phyloP scores from a whole-genome alignment of 768 basidiomycete genomes.

The Trametes gibbosa region DNA sequence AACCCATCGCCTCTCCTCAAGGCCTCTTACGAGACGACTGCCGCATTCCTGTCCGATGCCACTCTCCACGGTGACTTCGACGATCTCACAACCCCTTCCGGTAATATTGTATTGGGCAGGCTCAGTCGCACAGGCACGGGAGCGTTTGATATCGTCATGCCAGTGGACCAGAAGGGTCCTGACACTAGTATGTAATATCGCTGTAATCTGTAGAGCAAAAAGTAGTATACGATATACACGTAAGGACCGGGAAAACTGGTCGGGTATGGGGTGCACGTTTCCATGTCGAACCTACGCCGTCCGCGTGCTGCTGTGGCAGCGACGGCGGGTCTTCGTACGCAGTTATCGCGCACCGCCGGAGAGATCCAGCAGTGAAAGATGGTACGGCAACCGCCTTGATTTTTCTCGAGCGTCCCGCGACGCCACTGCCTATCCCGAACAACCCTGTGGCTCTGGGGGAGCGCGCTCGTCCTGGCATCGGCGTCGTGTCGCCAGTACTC shows the following conservation, averaged over 20 bases:
- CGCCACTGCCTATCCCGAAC: neutral
- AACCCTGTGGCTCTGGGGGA: neutral
- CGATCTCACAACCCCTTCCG: slow-evolving; percentile 84
- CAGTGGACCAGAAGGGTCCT: slow-evolving; percentile 24
- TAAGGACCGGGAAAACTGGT: neutral
- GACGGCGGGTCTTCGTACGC: neutral
- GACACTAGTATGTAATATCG: slow-evolving; percentile 1
- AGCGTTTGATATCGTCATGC: slow-evolving; percentile 83
- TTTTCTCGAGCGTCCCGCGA: neutral
- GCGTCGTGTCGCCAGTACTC: neutral
- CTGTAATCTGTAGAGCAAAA: slow-evolving; percentile 3
- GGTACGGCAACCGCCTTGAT: neutral
- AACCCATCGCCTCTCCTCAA: slow-evolving; percentile 96
- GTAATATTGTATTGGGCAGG: slow-evolving; percentile 86
- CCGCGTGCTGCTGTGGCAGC: neutral
- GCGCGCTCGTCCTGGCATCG: slow-evolving; percentile 6
- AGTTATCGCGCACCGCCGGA: neutral
- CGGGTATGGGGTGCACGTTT: neutral
- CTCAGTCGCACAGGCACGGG: slow-evolving; percentile 93
- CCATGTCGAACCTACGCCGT: neutral
- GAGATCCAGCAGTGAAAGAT: neutral
- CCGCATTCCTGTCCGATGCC: slow-evolving; percentile 87
- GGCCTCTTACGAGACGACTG: slow-evolving; percentile 97
- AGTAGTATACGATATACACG: slow-evolving; percentile 12
- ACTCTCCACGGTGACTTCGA: slow-evolving; percentile 95